phyloP scores from a whole-genome alignment of 148 eudicot genomes.

The Vaccinium corymbosum region DNA sequence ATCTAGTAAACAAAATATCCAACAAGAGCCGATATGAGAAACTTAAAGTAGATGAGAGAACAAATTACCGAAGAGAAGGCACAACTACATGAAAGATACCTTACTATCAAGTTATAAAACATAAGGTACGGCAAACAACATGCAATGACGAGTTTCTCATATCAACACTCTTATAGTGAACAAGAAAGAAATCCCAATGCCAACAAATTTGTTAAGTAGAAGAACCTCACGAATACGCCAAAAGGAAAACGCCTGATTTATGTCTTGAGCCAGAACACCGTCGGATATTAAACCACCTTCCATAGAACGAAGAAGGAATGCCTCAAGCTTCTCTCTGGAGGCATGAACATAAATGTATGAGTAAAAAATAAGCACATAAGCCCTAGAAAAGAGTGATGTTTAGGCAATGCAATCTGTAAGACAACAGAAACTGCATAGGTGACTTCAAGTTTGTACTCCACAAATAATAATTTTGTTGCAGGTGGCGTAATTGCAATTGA shows the following conservation, averaged over 20 bases:
- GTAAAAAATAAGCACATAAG: neutral
- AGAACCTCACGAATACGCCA: slow-evolving; percentile 97
- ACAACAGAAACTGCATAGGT: neutral
- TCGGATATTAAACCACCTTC: slow-evolving; percentile 82
- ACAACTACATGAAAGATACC: no score
- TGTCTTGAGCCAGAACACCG: slow-evolving; percentile 94
- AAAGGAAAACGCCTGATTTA: slow-evolving; percentile 84
- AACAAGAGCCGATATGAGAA: no score
- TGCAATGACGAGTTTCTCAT: no score
- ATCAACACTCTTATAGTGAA: neutral
- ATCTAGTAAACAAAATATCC: no score
- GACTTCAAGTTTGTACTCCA: neutral
- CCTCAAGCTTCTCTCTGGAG: slow-evolving; percentile 90
- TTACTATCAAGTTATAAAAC: no score
- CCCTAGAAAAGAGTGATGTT: neutral
- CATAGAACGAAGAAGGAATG: slow-evolving; percentile 71
- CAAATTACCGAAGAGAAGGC: no score
- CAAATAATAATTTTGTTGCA: neutral
- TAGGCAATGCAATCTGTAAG: neutral
- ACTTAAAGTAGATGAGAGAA: no score
- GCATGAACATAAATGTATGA: slow-evolving; percentile 21
- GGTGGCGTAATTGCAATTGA: neutral
- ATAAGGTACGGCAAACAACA: no score
- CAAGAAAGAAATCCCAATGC: neutral
- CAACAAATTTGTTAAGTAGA: slow-evolving; percentile 5